These are phyloP conservation scores for Pyrenochaeta sp. DNA, from an alignment of 2,329 filamentous ascomycete genomes.

Conservation along the genomic window DNA sequence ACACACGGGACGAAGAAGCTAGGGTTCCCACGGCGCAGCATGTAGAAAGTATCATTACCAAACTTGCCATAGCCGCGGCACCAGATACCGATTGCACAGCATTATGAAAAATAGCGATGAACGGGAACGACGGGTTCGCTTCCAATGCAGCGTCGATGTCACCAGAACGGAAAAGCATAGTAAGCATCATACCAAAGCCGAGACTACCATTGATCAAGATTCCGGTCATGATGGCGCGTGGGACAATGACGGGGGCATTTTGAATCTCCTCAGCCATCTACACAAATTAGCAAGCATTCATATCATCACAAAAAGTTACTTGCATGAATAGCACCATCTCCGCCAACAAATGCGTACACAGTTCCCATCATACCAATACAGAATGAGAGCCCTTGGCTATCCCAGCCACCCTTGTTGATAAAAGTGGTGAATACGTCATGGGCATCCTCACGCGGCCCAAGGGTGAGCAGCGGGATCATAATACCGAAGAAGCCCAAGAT, in stretches of 20 bases:
- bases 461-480: conserved; percentile 55
- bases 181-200: conserved; percentile 44
- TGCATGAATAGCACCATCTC: conserved; percentile 50
- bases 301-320: conserved; percentile 18
- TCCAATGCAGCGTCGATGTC: conserved; percentile 41
- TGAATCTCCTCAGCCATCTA: conserved; percentile 41
- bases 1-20: conserved; percentile 48
- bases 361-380: conserved; percentile 50
- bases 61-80: conserved; percentile 55
- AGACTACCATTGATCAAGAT: conserved; percentile 50
- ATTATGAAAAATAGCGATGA: conserved; percentile 58
- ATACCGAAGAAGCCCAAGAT: conserved; percentile 61
- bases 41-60: conserved; percentile 42
- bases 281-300: conserved; percentile 3
- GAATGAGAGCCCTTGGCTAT: conserved; percentile 52
- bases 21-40: conserved; percentile 46
- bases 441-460: conserved; percentile 50
- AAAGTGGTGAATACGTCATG: conserved; percentile 57
- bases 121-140: conserved; percentile 53
- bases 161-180: conserved; percentile 43
- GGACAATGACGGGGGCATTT: conserved; percentile 38
- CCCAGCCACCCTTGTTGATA: conserved; percentile 56
- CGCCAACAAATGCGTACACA: conserved; percentile 48
- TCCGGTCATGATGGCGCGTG: conserved; percentile 49
- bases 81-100: conserved; percentile 39